Evolutionary conservation across 306 rosid genomes (phyloP).

Genomic region (Cucumis cinereus): DNA sequence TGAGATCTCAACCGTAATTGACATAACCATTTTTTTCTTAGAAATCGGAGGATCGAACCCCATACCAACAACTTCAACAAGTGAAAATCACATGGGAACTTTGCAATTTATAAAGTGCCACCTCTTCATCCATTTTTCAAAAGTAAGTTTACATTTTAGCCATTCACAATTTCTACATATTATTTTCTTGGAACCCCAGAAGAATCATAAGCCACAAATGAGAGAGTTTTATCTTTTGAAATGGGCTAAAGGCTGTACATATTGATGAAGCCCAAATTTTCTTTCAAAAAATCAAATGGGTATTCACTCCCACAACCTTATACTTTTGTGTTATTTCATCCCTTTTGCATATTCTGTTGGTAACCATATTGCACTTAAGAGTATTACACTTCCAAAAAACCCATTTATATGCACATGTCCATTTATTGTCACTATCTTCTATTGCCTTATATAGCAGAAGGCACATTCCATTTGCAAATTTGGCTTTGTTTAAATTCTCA

Average conservation of each 20-base stretch:
- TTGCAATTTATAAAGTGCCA: too few species aligned
- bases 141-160: too few species aligned
- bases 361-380: not conserved
- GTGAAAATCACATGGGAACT: too few species aligned
- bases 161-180: too few species aligned
- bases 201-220: not conserved
- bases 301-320: not conserved
- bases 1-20: too few species aligned
- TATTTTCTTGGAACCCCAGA: not conserved
- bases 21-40: too few species aligned
- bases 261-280: not conserved
- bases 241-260: not conserved
- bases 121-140: too few species aligned
- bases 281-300: not conserved
- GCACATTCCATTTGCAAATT: not conserved
- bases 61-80: too few species aligned
- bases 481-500: not conserved
- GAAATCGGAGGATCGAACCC: too few species aligned
- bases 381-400: not conserved
- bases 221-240: not conserved
- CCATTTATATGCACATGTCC: not conserved
- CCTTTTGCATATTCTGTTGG: not conserved
- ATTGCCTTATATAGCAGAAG: not conserved
- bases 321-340: not conserved
- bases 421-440: not conserved